A percentile compares a stretch with the other conserved stretches of the same genome.
Evolutionary conservation across 2,329 filamentous ascomycete species (phyloP).

Genomic region (Emericellopsis cladophorae): DNA sequence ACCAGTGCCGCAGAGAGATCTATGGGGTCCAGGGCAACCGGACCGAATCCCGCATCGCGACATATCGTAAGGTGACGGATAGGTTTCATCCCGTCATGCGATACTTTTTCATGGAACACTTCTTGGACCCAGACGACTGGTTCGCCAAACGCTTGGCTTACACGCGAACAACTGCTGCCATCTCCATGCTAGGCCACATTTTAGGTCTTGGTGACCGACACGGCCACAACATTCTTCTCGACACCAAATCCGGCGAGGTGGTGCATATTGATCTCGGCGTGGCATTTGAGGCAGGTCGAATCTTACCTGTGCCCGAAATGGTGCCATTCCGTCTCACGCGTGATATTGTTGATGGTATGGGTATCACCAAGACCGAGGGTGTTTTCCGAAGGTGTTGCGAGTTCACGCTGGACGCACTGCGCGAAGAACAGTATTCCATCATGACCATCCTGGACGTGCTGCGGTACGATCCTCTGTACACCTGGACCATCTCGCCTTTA

Average conservation of each 20-base stretch:
- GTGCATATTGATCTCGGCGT: conserved; percentile 97
- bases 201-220: conserved; percentile 89
- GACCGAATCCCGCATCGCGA: conserved; percentile 56
- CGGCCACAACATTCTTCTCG: conserved; percentile 91
- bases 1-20: conserved; percentile 69
- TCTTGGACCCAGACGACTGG: conserved; percentile 91
- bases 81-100: conserved; percentile 87
- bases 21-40: conserved; percentile 56
- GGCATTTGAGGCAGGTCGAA: conserved; percentile 88
- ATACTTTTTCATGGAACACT: conserved; percentile 95
- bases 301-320: conserved; percentile 89
- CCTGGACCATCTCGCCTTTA: conserved; percentile 75
- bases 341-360: conserved; percentile 95
- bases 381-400: conserved; percentile 97
- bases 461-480: conserved; percentile 94
- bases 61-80: conserved; percentile 67
- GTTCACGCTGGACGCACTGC: conserved; percentile 86
- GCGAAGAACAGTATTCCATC: conserved; percentile 93
- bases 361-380: conserved; percentile 85
- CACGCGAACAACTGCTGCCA: conserved; percentile 82
- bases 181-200: conserved; percentile 88
- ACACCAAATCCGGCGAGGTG: conserved; percentile 79
- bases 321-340: conserved; percentile 91
- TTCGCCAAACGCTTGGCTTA: conserved; percentile 83
- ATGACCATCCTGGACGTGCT: conserved; percentile 98